Percentiles rank a stretch among this genome's conserved stretches.
Conservation (phyloP, 768 basidiomycete genomes). For the Podaxis sp. region DNA sequence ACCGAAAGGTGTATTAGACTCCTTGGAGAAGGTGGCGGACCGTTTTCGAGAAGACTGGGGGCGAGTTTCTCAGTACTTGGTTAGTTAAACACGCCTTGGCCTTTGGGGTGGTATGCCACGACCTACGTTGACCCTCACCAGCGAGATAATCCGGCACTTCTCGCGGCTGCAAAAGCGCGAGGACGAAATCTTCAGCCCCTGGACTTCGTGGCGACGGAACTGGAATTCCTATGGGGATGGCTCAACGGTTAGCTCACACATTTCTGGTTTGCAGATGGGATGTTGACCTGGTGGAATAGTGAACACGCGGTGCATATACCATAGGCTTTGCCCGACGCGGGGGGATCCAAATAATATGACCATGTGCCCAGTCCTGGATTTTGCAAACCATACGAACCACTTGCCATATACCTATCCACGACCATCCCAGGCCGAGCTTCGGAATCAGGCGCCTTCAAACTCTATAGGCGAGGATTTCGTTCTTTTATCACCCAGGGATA, state of each 20-base stretch:
- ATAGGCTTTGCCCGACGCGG: slow-evolving; percentile 48
- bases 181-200: slow-evolving; percentile 4
- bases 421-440: slow-evolving; percentile 33
- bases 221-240: slow-evolving; percentile 86
- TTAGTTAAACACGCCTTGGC: slow-evolving; percentile 31
- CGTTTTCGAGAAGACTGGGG: slow-evolving; percentile 64
- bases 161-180: slow-evolving; percentile 8
- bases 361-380: slow-evolving; percentile 87
- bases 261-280: background rate
- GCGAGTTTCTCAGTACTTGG: slow-evolving; percentile 49
- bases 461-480: slow-evolving; percentile 46
- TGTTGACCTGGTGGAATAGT: slow-evolving; percentile 44
- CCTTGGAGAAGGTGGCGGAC: slow-evolving; percentile 41
- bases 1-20: slow-evolving; percentile 44
- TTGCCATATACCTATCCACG: slow-evolving; percentile 45
- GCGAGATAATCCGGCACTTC: slow-evolving; percentile 20
- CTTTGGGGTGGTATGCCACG: background rate
- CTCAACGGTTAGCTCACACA: slow-evolving; percentile 63
- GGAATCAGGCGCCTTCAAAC: slow-evolving; percentile 34
- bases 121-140: slow-evolving; percentile 18
- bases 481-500: slow-evolving; percentile 48
- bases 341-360: slow-evolving; percentile 77
- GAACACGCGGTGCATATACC: slow-evolving; percentile 89
- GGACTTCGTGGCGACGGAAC: slow-evolving; percentile 24
- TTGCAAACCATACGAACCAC: slow-evolving; percentile 73